Conservation (phyloP, 306 rosid genomes). For the Aeschynomene evenia region DNA sequence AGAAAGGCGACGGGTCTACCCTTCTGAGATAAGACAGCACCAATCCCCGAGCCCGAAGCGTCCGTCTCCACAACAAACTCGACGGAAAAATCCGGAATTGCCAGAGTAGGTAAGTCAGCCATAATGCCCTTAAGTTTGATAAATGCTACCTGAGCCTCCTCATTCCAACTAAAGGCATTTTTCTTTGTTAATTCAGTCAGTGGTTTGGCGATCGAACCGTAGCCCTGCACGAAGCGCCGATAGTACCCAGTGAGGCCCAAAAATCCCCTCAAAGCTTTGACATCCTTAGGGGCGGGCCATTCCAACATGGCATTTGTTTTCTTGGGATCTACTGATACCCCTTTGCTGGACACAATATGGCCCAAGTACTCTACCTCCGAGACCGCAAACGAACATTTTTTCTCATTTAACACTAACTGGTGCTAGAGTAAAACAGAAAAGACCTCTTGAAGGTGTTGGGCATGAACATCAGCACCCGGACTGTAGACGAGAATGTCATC, state of each 20-base stretch:
- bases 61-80: neutral
- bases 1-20: neutral
- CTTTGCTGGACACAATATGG: neutral
- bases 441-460: no score
- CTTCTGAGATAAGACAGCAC: neutral
- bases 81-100: neutral
- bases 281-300: neutral
- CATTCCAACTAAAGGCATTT: neutral
- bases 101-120: no score
- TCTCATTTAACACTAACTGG: no score
- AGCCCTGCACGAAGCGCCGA: neutral
- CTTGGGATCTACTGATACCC: neutral
- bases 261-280: neutral
- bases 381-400: no score
- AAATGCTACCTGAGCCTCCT: neutral
- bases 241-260: neutral
- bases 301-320: neutral
- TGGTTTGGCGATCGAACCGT: neutral
- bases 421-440: no score
- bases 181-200: neutral
- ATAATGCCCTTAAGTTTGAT: no score
- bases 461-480: no score
- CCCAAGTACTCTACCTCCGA: neutral
- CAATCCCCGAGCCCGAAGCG: neutral
- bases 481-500: no score